phyloP scores from a whole-genome alignment of 1,139 yeast genomes.

The Keqinozyma sinolaborantium region DNA sequence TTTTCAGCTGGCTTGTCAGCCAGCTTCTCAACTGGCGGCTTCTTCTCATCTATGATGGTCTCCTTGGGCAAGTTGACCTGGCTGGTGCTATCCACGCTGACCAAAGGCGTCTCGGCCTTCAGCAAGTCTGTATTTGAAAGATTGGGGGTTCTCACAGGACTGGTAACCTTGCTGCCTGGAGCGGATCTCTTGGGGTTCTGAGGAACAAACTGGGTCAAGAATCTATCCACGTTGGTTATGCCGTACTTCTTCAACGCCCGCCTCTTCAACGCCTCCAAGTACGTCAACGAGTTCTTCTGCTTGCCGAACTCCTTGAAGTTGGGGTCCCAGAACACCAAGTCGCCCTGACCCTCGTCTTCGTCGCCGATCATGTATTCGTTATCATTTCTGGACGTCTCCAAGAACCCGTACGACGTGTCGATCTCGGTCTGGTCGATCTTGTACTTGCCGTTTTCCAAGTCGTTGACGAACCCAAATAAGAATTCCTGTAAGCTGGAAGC shows the following conservation, averaged over 20 bases:
- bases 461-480: slow-evolving; percentile 43
- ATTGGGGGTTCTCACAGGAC: slow-evolving; percentile 10
- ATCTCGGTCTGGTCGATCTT: slow-evolving; percentile 44
- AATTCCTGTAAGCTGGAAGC: slow-evolving; percentile 58
- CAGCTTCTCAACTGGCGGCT: no score
- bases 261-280: slow-evolving; percentile 50
- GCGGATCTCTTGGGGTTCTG: slow-evolving; percentile 4
- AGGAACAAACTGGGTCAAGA: slow-evolving; percentile 40
- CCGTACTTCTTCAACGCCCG: slow-evolving; percentile 46
- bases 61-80: slow-evolving; percentile 39
- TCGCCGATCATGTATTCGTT: slow-evolving; percentile 46
- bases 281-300: slow-evolving; percentile 35
- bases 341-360: slow-evolving; percentile 47
- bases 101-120: slow-evolving; percentile 21
- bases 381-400: slow-evolving; percentile 35
- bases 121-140: slow-evolving; percentile 10
- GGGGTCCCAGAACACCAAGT: slow-evolving; percentile 31
- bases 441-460: slow-evolving; percentile 52
- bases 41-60: slow-evolving; percentile 35
- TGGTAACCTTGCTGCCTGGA: slow-evolving; percentile 4
- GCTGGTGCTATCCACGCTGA: slow-evolving; percentile 27
- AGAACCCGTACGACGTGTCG: slow-evolving; percentile 27
- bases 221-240: slow-evolving; percentile 28
- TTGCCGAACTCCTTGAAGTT: slow-evolving; percentile 33
- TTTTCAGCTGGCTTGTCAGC: neutral